phyloP scores from a whole-genome alignment of 352 stramenopile genomes.

The Globisporangium paddicum region DNA sequence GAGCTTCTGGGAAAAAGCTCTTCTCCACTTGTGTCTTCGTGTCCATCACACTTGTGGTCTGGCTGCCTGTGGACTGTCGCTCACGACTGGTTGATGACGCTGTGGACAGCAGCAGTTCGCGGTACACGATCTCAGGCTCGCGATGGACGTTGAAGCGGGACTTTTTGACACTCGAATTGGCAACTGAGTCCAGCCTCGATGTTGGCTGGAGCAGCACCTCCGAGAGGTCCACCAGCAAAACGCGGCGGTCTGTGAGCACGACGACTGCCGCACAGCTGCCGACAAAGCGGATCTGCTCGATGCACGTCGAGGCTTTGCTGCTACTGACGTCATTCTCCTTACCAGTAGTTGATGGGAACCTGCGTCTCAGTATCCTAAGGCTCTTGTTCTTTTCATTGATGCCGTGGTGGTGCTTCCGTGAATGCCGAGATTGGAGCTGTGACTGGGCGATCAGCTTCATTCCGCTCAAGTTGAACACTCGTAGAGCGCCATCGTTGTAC shows the following conservation, averaged over 20 bases:
- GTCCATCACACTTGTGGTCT: neutral
- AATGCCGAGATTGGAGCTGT: conserved; percentile 14
- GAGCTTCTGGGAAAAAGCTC: conserved; percentile 5
- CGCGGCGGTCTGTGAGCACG: conserved; percentile 21
- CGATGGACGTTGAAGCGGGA: conserved; percentile 1
- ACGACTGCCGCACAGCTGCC: conserved; percentile 22
- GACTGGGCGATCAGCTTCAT: conserved; percentile 40
- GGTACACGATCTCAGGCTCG: conserved; percentile 28
- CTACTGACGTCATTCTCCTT: neutral
- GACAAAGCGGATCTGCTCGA: conserved; percentile 35
- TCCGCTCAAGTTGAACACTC: conserved; percentile 43
- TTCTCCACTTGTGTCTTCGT: conserved; percentile 11
- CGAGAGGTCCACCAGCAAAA: conserved; percentile 35
- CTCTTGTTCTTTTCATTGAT: neutral
- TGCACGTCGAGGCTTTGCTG: neutral
- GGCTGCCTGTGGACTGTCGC: neutral
- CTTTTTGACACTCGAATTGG: conserved; percentile 10
- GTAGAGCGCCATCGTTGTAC: conserved; percentile 44
- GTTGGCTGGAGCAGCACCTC: conserved; percentile 13
- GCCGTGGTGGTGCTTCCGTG: neutral
- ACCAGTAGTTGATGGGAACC: neutral
- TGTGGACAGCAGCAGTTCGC: conserved; percentile 21
- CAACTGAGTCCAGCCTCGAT: neutral
- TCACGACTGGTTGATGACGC: conserved; percentile 12
- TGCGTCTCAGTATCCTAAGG: conserved; percentile 6